Percentiles rank a stretch among this genome's conserved stretches.
Evolutionary conservation across 768 basidiomycete species (phyloP).

Genomic region (Nidularia sp.): DNA sequence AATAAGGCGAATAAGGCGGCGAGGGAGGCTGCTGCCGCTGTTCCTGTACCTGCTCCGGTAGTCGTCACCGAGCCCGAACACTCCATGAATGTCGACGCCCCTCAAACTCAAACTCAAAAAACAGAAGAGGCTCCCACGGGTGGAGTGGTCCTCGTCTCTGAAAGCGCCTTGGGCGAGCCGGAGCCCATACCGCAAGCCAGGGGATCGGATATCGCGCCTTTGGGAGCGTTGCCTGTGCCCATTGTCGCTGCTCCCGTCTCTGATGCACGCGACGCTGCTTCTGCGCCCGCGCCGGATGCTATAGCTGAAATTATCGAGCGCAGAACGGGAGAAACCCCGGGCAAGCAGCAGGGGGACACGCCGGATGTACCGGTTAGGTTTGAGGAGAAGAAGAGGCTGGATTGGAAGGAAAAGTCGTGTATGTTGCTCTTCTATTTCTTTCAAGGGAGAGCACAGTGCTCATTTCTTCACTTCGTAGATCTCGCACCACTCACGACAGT

Average conservation of each 20-base stretch:
- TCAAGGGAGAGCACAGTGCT: neutral
- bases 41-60: conserved; percentile 15
- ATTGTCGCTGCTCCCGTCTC: neutral
- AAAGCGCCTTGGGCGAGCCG: neutral
- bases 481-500: conserved; percentile 84
- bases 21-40: conserved; percentile 6
- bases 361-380: conserved; percentile 71
- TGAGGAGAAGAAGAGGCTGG: conserved; percentile 79
- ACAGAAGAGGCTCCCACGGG: neutral
- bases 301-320: conserved; percentile 20
- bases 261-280: too few species aligned
- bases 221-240: neutral
- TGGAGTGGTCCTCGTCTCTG: conserved; percentile 1
- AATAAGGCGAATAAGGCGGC: neutral
- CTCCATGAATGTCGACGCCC: conserved; percentile 19
- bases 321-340: conserved; percentile 26
- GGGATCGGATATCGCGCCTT: neutral
- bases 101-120: neutral
- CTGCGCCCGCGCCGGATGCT: too few species aligned
- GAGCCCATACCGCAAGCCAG: neutral
- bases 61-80: conserved; percentile 37
- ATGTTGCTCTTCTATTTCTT: conserved; percentile 14
- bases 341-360: conserved; percentile 38
- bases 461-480: conserved; percentile 14
- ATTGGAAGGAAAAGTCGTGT: conserved; percentile 90